Evolutionary conservation across 1,139 yeast genomes (phyloP).

Genomic region (Pichia sp.): DNA sequence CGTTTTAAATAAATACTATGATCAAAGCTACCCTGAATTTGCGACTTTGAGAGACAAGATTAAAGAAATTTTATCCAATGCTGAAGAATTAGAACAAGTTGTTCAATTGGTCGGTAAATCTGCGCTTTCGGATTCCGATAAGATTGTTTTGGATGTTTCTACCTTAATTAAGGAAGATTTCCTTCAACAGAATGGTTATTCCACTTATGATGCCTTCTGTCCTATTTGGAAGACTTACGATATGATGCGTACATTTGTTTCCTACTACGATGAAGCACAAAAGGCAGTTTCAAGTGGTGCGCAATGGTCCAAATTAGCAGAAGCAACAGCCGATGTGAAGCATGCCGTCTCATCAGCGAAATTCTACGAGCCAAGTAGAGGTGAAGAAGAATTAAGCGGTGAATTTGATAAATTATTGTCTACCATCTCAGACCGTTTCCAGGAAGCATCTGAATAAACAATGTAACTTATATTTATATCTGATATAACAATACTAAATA

Average conservation of each 20-base stretch:
- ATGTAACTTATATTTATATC: neutral
- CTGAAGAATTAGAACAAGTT: slow-evolving; percentile 97
- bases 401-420: slow-evolving; percentile 73
- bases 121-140: slow-evolving; percentile 92
- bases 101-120: slow-evolving; percentile 98
- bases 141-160: slow-evolving; percentile 92
- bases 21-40: slow-evolving; percentile 81
- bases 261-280: slow-evolving; percentile 95
- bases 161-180: slow-evolving; percentile 91
- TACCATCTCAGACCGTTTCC: slow-evolving; percentile 81
- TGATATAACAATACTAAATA: neutral
- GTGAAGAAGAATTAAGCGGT: slow-evolving; percentile 65
- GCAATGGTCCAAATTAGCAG: slow-evolving; percentile 86
- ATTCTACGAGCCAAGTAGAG: slow-evolving; percentile 92
- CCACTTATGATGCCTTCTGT: slow-evolving; percentile 96
- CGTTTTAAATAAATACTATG: slow-evolving; percentile 81
- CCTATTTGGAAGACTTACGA: slow-evolving; percentile 98
- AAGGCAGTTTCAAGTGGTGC: slow-evolving; percentile 94
- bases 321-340: slow-evolving; percentile 81
- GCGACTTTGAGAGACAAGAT: slow-evolving; percentile 84
- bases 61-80: slow-evolving; percentile 88
- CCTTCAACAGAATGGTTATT: slow-evolving; percentile 98
- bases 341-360: slow-evolving; percentile 92
- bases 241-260: slow-evolving; percentile 92
- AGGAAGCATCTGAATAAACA: slow-evolving; percentile 82